phyloP scores from a whole-genome alignment of 1,284 basidiomycete genomes.

The Austroboletus rostrupii region DNA sequence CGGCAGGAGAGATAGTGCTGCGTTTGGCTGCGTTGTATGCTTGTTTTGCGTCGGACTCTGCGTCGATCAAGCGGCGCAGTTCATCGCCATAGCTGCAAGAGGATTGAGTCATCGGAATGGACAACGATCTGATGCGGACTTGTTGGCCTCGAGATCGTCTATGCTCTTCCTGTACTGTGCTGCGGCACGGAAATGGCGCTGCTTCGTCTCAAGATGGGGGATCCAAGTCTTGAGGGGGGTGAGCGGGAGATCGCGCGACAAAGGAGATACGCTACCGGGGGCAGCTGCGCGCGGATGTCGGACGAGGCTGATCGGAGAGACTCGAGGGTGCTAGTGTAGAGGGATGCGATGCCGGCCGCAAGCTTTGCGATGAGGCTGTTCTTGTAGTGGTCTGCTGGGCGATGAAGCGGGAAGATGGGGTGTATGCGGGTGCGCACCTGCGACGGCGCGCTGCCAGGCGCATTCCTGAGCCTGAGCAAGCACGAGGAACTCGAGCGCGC shows the following conservation, averaged over 20 bases:
- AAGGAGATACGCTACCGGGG: constrained; percentile 41
- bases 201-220: constrained; percentile 80
- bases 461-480: constrained; percentile 96
- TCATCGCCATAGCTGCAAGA: constrained; percentile 76
- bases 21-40: constrained; percentile 71
- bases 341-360: constrained; percentile 69
- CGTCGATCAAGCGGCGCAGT: constrained; percentile 69
- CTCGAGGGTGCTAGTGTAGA: constrained; percentile 59
- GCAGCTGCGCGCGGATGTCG: constrained; percentile 46
- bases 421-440: constrained; percentile 47
- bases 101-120: constrained; percentile 4
- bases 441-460: constrained; percentile 89
- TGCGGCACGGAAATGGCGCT: constrained; percentile 84
- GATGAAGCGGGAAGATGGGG: constrained; percentile 6
- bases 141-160: constrained; percentile 85
- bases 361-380: constrained; percentile 86
- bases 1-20: constrained; percentile 55
- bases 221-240: constrained; percentile 64
- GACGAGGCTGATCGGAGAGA: constrained; percentile 50
- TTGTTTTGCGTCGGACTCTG: constrained; percentile 66
- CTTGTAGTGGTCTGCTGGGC: constrained; percentile 63
- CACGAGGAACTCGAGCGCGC: constrained; percentile 73
- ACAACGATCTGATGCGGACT: constrained; percentile 37
- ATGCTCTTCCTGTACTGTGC: constrained; percentile 87
- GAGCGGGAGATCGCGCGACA: constrained; percentile 3